Conservation (phyloP, 2,329 filamentous ascomycete genomes). For the Macrophomina pseudophaseolina region DNA sequence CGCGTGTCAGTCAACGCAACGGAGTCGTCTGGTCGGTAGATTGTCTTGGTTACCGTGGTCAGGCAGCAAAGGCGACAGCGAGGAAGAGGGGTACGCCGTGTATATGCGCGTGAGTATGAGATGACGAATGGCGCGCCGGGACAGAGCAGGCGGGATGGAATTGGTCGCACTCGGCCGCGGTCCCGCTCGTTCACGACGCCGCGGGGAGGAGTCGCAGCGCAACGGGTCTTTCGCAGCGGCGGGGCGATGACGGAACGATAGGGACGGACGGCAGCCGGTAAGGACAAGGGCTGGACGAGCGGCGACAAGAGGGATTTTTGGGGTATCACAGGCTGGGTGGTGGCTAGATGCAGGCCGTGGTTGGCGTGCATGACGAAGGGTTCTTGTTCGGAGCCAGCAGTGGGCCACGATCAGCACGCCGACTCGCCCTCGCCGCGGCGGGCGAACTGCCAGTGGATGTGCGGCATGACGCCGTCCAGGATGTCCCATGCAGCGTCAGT, state of each 20-base stretch:
- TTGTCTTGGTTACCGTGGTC: slow-evolving; percentile 6
- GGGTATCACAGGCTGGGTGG: slow-evolving; percentile 26
- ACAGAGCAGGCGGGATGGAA: background rate
- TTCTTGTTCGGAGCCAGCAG: slow-evolving; percentile 13
- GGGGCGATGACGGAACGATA: background rate
- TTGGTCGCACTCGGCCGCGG: slow-evolving; percentile 12
- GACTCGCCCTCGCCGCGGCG: background rate
- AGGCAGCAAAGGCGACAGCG: slow-evolving; percentile 1
- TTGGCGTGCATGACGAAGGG: slow-evolving; percentile 25
- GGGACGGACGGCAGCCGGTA: slow-evolving; percentile 7
- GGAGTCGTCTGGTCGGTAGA: slow-evolving; percentile 11
- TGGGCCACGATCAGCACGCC: slow-evolving; percentile 9
- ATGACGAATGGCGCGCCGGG: slow-evolving; percentile 6
- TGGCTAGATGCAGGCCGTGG: slow-evolving; percentile 24
- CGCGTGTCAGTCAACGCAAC: slow-evolving; percentile 8
- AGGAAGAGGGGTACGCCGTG: slow-evolving; percentile 13
- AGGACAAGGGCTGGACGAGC: slow-evolving; percentile 15
- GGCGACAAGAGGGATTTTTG: slow-evolving; percentile 19
- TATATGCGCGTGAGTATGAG: slow-evolving; percentile 10
- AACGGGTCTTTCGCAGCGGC: background rate
- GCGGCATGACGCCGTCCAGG: slow-evolving; percentile 1
- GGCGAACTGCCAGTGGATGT: slow-evolving; percentile 9
- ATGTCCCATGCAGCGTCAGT: slow-evolving; percentile 19
- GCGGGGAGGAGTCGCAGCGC: slow-evolving; percentile 2
- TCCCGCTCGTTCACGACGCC: background rate